phyloP scores from a whole-genome alignment of 2,329 filamentous ascomycete species.

The Hymenoscyphus occultus region DNA sequence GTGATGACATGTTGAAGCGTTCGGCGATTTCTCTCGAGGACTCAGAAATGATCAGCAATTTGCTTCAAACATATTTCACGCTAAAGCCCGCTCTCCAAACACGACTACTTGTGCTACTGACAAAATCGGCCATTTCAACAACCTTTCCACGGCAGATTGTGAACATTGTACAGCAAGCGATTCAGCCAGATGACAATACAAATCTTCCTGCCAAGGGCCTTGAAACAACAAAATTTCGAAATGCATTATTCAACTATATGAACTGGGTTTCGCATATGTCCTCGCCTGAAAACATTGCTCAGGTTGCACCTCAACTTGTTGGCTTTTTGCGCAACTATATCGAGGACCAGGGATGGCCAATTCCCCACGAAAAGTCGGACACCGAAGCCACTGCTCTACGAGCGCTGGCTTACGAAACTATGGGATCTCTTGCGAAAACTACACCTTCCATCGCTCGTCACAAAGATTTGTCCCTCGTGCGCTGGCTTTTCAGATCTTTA shows the following conservation, averaged over 20 bases:
- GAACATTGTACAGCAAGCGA: constrained; percentile 63
- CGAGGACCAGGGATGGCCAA: constrained; percentile 79
- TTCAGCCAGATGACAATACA: constrained; percentile 46
- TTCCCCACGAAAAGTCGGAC: constrained; percentile 51
- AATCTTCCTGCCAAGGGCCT: constrained; percentile 36
- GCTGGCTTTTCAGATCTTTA: constrained; percentile 82
- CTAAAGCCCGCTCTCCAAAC: constrained; percentile 71
- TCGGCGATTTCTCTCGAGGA: constrained; percentile 73
- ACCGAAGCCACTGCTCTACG: constrained; percentile 65
- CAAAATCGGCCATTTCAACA: constrained; percentile 73
- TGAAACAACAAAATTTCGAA: constrained; percentile 75
- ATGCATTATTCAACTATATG: constrained; percentile 80
- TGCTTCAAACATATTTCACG: constrained; percentile 74
- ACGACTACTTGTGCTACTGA: constrained; percentile 71
- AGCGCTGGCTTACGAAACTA: constrained; percentile 83
- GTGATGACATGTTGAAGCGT: constrained; percentile 84
- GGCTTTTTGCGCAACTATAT: constrained; percentile 70
- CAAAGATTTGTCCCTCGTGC: constrained; percentile 52
- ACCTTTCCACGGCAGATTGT: constrained; percentile 66
- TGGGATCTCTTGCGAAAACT: constrained; percentile 73
- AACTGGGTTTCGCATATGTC: constrained; percentile 82
- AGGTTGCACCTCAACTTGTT: constrained; percentile 67
- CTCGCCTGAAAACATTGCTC: constrained; percentile 54
- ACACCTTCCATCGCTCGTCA: constrained; percentile 55
- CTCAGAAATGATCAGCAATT: constrained; percentile 53